Base-by-base conservation (phyloP, 2,329 filamentous ascomycete genomes). In the Neofusicoccum ribis region DNA sequence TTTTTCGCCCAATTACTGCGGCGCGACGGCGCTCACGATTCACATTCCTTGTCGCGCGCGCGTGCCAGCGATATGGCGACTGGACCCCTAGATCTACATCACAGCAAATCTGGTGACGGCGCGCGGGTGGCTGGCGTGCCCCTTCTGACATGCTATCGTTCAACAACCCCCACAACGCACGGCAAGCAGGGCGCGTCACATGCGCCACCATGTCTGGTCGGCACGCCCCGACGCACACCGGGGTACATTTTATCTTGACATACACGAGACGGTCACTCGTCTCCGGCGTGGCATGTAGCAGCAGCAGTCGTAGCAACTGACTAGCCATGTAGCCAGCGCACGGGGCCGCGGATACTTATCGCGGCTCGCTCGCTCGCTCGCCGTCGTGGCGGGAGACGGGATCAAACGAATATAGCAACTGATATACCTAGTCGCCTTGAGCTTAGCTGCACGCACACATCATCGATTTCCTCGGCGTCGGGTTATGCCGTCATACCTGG, bases 1-100 rank as follows among this genome's bases (percentile, higher is more conserved):
- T 58, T 41, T 43, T 36, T 41, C 52, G 39, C 44, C 43, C 41
- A 46, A 34, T 36, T 46, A 9, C 23, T 44, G 41, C 27, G n/a
- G 14, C 37, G 20, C 17, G 27, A 6, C 11, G 27, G 27, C 49
- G 27, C 6, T 44, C 56, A 37, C 44, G 56, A 60, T 60, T 60
- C 56, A 60, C 41, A 36, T 60, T 36, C 56, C 56, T 60, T 60
- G 56, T 36, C 20, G 34, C 50, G 34, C 50, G 50, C 50, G 50
- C 15, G 31, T 20, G 27, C 47, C 23, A 23, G 46, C 12, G 1
- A 27, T 14, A 49, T 27, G 43, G 46, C 27, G 15, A n/a, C 14
- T 60, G 56, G 56, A 60, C 56, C 56, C 56, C 43, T 60, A 60
- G 56, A 60, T 60, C 56, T 46, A 46, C 56, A 58, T 58, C 54